phyloP scores from a whole-genome alignment of 116 monocot genomes.

The Papilionanthe hybrid region DNA sequence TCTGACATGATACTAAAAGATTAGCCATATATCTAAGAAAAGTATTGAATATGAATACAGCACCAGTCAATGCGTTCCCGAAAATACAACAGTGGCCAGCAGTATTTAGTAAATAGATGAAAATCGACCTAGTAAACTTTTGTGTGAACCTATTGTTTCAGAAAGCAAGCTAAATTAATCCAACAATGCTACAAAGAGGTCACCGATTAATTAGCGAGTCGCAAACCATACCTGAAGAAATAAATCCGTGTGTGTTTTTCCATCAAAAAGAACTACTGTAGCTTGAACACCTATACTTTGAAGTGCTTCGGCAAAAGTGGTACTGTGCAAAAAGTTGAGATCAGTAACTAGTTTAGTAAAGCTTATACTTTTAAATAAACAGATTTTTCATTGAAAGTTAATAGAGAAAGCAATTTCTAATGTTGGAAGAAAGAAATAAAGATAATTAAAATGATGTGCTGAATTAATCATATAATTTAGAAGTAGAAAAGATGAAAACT shows the following conservation, averaged over 20 bases:
- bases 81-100: neutral
- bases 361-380: neutral
- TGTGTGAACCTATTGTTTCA: no score
- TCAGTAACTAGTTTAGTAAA: slow-evolving; percentile 8
- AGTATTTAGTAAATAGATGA: neutral
- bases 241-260: slow-evolving; percentile 91
- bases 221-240: slow-evolving; percentile 74
- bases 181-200: slow-evolving; percentile 2
- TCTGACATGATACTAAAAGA: neutral
- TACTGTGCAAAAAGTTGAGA: slow-evolving; percentile 37
- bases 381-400: neutral
- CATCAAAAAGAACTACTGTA: slow-evolving; percentile 67
- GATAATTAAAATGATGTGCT: neutral
- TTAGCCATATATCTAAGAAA: neutral
- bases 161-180: neutral
- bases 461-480: neutral
- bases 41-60: neutral
- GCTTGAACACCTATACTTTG: slow-evolving; percentile 38
- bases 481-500: neutral
- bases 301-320: slow-evolving; percentile 74
- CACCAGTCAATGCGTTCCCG: neutral
- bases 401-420: neutral
- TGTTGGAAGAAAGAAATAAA: neutral
- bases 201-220: neutral
- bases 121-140: neutral